Conservation (phyloP, 78 protist genomes). For the Protostelium mycophagum region DNA sequence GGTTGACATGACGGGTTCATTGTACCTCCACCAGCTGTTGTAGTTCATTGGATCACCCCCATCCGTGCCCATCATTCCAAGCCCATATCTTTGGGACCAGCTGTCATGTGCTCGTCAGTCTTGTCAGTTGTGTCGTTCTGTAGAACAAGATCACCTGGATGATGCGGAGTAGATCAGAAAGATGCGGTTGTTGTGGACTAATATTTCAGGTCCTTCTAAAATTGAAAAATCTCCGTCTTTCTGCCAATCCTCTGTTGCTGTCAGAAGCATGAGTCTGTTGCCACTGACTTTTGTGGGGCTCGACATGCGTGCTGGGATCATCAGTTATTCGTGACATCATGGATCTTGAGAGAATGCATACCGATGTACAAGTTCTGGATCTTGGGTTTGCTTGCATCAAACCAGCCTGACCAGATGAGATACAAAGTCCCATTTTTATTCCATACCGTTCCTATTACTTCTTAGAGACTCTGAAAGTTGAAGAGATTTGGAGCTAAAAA, state of each 20-base stretch:
- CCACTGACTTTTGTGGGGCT: neutral
- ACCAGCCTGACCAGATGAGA: neutral
- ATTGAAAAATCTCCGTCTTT: neutral
- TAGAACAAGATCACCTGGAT: neutral
- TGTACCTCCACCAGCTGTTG: neutral
- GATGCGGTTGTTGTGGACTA: neutral
- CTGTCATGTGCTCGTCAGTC: too few species aligned
- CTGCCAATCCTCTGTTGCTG: neutral
- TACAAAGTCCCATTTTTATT: too few species aligned
- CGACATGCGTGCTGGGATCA: neutral
- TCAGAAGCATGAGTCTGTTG: neutral
- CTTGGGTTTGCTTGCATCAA: neutral
- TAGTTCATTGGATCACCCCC: neutral
- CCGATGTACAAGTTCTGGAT: neutral
- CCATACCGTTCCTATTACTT: too few species aligned
- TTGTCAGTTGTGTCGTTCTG: too few species aligned
- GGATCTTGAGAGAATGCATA: neutral
- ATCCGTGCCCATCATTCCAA: neutral
- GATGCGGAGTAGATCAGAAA: neutral
- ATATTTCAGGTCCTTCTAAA: neutral
- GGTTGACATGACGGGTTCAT: neutral
- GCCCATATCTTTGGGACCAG: neutral
- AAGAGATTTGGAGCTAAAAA: too few species aligned
- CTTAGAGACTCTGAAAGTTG: too few species aligned
- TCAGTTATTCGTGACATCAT: neutral